phyloP scores from a whole-genome alignment of 108 stramenopile species.

The Nitzschia putrida region DNA sequence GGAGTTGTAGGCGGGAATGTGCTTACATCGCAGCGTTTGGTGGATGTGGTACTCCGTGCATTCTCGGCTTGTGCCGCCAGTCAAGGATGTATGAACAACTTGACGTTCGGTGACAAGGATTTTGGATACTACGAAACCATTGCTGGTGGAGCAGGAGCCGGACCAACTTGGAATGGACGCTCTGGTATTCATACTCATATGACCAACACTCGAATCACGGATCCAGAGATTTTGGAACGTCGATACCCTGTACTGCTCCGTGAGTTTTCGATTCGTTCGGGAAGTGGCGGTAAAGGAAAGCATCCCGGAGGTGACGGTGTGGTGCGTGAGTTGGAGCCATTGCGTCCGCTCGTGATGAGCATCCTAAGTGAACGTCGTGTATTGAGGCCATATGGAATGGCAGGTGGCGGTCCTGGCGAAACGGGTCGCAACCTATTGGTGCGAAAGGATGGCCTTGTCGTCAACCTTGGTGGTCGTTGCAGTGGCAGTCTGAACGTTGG shows the following conservation, averaged over 20 bases:
- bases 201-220: slow-evolving; percentile 99
- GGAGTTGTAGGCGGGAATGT: slow-evolving; percentile 99
- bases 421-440: slow-evolving; percentile 88
- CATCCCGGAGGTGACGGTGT: slow-evolving; percentile 96
- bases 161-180: slow-evolving; percentile 93
- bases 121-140: slow-evolving; percentile 99
- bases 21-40: slow-evolving; percentile 95
- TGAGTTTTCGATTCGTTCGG: slow-evolving; percentile 85
- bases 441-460: slow-evolving; percentile 60
- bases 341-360: slow-evolving; percentile 89
- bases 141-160: slow-evolving; percentile 98
- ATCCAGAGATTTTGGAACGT: slow-evolving; percentile 96
- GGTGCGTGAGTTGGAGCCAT: slow-evolving; percentile 92
- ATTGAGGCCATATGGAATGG: slow-evolving; percentile 92
- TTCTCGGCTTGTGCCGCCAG: slow-evolving; percentile 97
- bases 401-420: slow-evolving; percentile 86
- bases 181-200: slow-evolving; percentile 98
- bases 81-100: slow-evolving; percentile 99
- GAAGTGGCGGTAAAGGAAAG: slow-evolving; percentile 91
- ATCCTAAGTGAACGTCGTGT: slow-evolving; percentile 94
- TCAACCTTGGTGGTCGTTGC: slow-evolving; percentile 93
- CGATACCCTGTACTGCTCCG: slow-evolving; percentile 93
- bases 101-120: slow-evolving; percentile 95
- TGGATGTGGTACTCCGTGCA: slow-evolving; percentile 95
- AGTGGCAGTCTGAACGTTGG: slow-evolving; percentile 78